These are phyloP conservation scores for Auriscalpium vulgare DNA, from an alignment of 768 basidiomycete genomes.

Conservation along the genomic window DNA sequence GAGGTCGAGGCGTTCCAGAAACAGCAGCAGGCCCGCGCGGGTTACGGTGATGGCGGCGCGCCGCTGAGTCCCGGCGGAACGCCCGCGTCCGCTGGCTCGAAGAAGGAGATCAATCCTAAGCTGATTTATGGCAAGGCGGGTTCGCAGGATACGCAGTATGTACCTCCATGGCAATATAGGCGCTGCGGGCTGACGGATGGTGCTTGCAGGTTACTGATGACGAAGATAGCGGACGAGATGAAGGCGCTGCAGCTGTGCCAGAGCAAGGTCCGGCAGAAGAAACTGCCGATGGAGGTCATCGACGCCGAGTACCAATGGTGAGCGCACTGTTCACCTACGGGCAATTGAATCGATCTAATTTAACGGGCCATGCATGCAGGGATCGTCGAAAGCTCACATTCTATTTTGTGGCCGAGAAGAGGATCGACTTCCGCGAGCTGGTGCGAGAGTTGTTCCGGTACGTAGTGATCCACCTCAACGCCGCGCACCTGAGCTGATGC, in stretches of 20 bases:
- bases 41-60: constrained; percentile 24
- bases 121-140: constrained; percentile 89
- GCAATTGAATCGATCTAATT: background rate
- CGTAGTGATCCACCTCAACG: constrained; percentile 14
- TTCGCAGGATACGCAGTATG: constrained; percentile 73
- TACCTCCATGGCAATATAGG: constrained; percentile 15
- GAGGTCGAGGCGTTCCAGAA: constrained; percentile 91
- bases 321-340: background rate
- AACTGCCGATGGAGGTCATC: constrained; percentile 96
- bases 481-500: constrained; percentile 1
- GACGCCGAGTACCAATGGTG: constrained; percentile 99
- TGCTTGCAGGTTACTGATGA: constrained; percentile 50
- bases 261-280: constrained; percentile 87
- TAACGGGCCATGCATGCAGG: constrained; percentile 34
- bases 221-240: constrained; percentile 85
- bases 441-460: constrained; percentile 91
- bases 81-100: constrained; percentile 31
- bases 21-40: constrained; percentile 56
- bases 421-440: constrained; percentile 94
- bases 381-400: constrained; percentile 97
- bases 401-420: constrained; percentile 93
- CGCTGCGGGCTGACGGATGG: constrained; percentile 2
- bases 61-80: constrained; percentile 44
- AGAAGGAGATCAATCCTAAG: constrained; percentile 96
- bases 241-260: constrained; percentile 90